Evolutionary conservation across 2,329 filamentous ascomycete species (phyloP), one percentile per base, ranked within the genome.

Genomic region (Diaporthe citrichinensis): DNA sequence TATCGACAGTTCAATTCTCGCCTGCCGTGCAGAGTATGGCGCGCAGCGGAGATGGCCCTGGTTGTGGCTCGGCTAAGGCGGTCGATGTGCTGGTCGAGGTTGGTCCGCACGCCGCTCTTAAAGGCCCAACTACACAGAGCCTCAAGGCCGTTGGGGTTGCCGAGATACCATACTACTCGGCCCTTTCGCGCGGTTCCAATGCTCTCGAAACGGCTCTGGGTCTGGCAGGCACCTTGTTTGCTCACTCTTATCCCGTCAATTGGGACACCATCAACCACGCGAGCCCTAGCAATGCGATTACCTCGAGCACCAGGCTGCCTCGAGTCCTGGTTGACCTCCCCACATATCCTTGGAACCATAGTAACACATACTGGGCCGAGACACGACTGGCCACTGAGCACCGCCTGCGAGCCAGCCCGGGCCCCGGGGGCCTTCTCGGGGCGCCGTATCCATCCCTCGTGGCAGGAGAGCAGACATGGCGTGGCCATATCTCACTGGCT

Each of bases 121-220:
- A 76, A 51, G 79, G 75, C 4, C 81, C 78, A 0, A 75, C 79
- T 17, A 78, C 79, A 72, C 77, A 81, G 51, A 77, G 75, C 25
- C 31, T 74, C 65, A 53, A 36, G 28, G 46, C 20, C 8, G 25
- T 34, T 12, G 51, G 51, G 4, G 49, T 68, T 3, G 65, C 51
- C 10, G 41, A 68, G 23, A 31, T 68, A 28, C 51, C 46, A 44
- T 89, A 89, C 73, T 81, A 82, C 8, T 84, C 86, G 2, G 82
- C 83, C 0, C 86, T 94, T 3, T 78, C 89, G 5, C 87, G 90
- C 46, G 88, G 89, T 36, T 87, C 89, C 72, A 84, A 89, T 69
- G 86, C 87, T 1, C 87, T 88, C 2, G 84, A 86, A n/a, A 84
- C 84, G 0, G 84, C 86, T 1, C 79, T 87, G 46, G 86, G 88